These are phyloP conservation scores for Kurtzmaniella cleridarum DNA, from an alignment of 805 yeast species.

Conservation along the genomic window DNA sequence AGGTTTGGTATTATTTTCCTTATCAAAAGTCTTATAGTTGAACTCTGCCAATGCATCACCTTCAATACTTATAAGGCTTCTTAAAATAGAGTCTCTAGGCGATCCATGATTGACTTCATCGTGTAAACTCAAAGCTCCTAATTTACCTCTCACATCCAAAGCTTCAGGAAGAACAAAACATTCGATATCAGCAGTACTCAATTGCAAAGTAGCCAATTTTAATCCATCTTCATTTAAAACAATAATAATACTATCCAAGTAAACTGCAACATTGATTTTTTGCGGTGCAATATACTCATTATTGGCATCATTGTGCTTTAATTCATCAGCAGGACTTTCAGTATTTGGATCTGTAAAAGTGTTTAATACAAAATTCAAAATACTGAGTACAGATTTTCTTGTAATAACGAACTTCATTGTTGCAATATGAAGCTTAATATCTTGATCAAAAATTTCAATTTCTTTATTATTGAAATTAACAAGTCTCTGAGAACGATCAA, in stretches of 20 bases:
- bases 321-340: conserved; percentile 53
- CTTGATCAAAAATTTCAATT: conserved; percentile 74
- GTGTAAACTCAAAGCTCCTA: conserved; percentile 74
- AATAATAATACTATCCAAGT: conserved; percentile 66
- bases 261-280: conserved; percentile 63
- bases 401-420: conserved; percentile 72
- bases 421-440: conserved; percentile 65
- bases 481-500: conserved; percentile 53
- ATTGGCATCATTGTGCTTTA: conserved; percentile 61
- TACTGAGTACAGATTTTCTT: conserved; percentile 69
- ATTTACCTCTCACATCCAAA: conserved; percentile 61
- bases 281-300: conserved; percentile 61
- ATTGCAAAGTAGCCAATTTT: conserved; percentile 70
- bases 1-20: conserved; percentile 38
- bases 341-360: conserved; percentile 75
- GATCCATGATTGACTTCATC: conserved; percentile 72
- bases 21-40: conserved; percentile 74
- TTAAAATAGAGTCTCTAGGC: conserved; percentile 50
- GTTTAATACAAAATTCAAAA: conserved; percentile 74
- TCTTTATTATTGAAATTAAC: conserved; percentile 48
- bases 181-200: conserved; percentile 67
- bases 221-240: conserved; percentile 79
- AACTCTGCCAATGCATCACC: conserved; percentile 80
- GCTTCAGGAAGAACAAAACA: conserved; percentile 70
- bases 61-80: conserved; percentile 71